Conservation (phyloP, 192 early-diverging fungal species). For the Umbelopsis isabellina region DNA sequence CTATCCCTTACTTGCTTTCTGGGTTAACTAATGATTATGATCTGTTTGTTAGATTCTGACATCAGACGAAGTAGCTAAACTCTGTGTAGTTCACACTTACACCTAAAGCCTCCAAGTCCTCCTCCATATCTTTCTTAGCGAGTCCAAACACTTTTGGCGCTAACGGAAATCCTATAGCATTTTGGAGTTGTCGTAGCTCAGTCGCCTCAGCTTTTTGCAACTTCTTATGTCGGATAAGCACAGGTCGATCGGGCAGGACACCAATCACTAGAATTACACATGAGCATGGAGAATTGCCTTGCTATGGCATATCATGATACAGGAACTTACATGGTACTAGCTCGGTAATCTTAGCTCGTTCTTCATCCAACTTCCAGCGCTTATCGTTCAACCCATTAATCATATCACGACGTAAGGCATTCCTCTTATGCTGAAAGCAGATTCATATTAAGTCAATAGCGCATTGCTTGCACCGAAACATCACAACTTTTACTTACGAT, state of each 20-base stretch:
- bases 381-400: slow-evolving; percentile 31
- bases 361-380: slow-evolving; percentile 39
- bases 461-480: background rate
- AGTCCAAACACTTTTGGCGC: slow-evolving; percentile 31
- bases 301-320: background rate
- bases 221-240: slow-evolving; percentile 42
- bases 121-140: slow-evolving; percentile 40
- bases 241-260: slow-evolving; percentile 35
- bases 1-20: slow-evolving; percentile 15
- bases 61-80: no score
- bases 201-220: slow-evolving; percentile 37
- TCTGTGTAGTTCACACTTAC: slow-evolving; percentile 25
- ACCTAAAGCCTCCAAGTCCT: slow-evolving; percentile 46
- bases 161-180: slow-evolving; percentile 47
- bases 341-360: slow-evolving; percentile 34
- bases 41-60: no score
- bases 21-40: background rate
- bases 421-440: slow-evolving; percentile 30
- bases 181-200: slow-evolving; percentile 46
- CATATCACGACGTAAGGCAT: slow-evolving; percentile 36
- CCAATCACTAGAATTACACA: background rate
- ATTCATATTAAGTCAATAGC: background rate
- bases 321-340: slow-evolving; percentile 24
- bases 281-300: background rate
- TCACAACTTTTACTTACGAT: slow-evolving; percentile 26